Percentiles rank a stretch among this genome's conserved stretches.
Evolutionary conservation across 2,329 filamentous ascomycete genomes (phyloP).

Genomic region (Monilinia laxa): DNA sequence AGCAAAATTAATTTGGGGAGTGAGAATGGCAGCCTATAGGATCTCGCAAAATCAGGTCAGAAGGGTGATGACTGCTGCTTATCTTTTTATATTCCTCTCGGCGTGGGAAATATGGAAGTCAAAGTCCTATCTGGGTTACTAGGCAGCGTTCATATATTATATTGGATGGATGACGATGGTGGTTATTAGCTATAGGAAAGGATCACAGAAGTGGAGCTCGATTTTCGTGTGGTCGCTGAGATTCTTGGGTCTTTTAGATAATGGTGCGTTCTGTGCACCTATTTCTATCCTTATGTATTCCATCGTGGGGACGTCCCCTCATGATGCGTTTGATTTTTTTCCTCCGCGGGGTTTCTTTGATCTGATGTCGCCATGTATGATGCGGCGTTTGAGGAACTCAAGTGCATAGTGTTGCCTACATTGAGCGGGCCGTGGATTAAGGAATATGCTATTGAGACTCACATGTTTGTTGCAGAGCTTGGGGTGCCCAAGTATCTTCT

Average conservation of each 20-base stretch:
- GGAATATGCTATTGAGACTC: background rate
- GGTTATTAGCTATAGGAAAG: background rate
- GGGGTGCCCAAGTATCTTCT: background rate
- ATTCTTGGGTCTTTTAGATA: background rate
- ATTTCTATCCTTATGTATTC: background rate
- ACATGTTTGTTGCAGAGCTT: background rate
- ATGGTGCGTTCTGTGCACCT: slow-evolving; percentile 3
- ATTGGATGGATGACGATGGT: background rate
- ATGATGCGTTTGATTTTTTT: slow-evolving; percentile 3
- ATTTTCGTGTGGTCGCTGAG: background rate
- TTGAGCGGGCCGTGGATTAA: background rate
- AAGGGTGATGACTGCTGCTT: background rate
- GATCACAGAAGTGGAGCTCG: background rate
- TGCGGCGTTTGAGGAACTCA: background rate
- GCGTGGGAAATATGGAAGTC: background rate
- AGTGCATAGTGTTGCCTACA: background rate
- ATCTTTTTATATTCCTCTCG: background rate
- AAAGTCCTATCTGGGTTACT: background rate
- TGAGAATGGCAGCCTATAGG: background rate
- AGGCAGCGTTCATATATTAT: slow-evolving; percentile 1
- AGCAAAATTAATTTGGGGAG: background rate
- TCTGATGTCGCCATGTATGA: slow-evolving; percentile 4
- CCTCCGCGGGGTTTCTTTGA: background rate
- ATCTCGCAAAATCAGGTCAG: background rate
- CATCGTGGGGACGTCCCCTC: slow-evolving; percentile 4